phyloP scores from a whole-genome alignment of 2,329 filamentous ascomycete species.

The Aspergillus hortae region DNA sequence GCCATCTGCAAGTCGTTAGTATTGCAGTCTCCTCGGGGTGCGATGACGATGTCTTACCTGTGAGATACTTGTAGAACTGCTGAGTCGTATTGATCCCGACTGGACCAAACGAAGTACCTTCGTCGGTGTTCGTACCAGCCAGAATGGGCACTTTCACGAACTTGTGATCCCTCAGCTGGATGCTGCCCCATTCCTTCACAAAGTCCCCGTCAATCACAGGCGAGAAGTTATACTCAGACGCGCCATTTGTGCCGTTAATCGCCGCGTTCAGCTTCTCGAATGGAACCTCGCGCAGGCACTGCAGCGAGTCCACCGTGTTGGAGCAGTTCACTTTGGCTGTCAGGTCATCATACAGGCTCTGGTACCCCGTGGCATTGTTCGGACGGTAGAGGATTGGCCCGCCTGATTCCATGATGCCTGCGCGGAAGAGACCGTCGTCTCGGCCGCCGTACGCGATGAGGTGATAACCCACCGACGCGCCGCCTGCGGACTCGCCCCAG shows the following conservation, averaged over 20 bases:
- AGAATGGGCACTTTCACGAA: conserved; percentile 65
- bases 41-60: conserved; percentile 14
- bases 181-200: conserved; percentile 49
- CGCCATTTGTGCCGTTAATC: conserved; percentile 45
- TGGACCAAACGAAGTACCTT: conserved; percentile 57
- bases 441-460: conserved; percentile 53
- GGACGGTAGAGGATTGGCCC: conserved; percentile 48
- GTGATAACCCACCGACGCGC: conserved; percentile 49
- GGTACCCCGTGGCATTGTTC: conserved; percentile 35
- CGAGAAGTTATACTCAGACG: conserved; percentile 31
- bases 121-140: conserved; percentile 62
- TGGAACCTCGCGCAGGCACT: conserved; percentile 61
- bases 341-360: conserved; percentile 59
- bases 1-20: conserved; percentile 21
- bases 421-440: conserved; percentile 54
- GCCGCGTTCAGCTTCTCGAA: conserved; percentile 57
- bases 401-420: conserved; percentile 50
- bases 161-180: conserved; percentile 54
- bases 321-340: conserved; percentile 59
- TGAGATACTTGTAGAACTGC: conserved; percentile 48
- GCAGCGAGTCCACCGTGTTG: conserved; percentile 53
- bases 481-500: conserved; percentile 59
- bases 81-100: conserved; percentile 53
- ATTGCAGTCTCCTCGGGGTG: not conserved
- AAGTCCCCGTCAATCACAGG: conserved; percentile 56